A percentile compares a stretch with the other conserved stretches of the same genome.
phyloP scores from a whole-genome alignment of 1,284 basidiomycete genomes.

The Cryptococcus wingfieldii region DNA sequence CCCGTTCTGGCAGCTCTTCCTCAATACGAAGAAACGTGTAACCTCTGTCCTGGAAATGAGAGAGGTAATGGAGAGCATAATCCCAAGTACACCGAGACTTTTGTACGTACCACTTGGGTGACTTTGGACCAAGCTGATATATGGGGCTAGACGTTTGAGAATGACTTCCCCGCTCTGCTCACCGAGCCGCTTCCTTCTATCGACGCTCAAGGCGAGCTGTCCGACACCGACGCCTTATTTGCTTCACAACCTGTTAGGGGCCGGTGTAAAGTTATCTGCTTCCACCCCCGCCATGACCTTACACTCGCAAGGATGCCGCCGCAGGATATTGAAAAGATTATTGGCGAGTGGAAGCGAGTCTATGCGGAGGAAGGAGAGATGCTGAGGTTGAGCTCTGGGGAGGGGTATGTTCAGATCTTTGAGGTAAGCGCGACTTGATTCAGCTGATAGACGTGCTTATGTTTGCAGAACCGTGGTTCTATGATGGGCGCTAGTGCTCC shows the following conservation, averaged over 20 bases:
- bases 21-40: constrained; percentile 72
- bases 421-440: constrained; percentile 55
- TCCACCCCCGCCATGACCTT: constrained; percentile 85
- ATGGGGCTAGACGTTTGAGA: constrained; percentile 58
- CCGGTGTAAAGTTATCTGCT: constrained; percentile 83
- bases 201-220: constrained; percentile 50
- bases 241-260: constrained; percentile 70
- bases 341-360: constrained; percentile 71
- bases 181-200: constrained; percentile 51
- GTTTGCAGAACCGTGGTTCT: constrained; percentile 75
- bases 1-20: constrained; percentile 58
- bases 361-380: constrained; percentile 59
- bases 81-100: constrained; percentile 65
- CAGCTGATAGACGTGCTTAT: background rate
- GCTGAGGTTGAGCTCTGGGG: constrained; percentile 43
- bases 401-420: constrained; percentile 80
- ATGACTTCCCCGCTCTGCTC: constrained; percentile 81
- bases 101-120: constrained; percentile 41
- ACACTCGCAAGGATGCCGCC: constrained; percentile 70
- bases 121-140: background rate
- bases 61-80: constrained; percentile 73
- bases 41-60: constrained; percentile 83
- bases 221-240: constrained; percentile 59
- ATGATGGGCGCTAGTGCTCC: constrained; percentile 98
- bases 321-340: constrained; percentile 63